Percentiles rank a stretch among this genome's conserved stretches.
These are phyloP conservation scores for Schizophyllum commune DNA, from an alignment of 1,284 basidiomycete species.

Conservation along the genomic window DNA sequence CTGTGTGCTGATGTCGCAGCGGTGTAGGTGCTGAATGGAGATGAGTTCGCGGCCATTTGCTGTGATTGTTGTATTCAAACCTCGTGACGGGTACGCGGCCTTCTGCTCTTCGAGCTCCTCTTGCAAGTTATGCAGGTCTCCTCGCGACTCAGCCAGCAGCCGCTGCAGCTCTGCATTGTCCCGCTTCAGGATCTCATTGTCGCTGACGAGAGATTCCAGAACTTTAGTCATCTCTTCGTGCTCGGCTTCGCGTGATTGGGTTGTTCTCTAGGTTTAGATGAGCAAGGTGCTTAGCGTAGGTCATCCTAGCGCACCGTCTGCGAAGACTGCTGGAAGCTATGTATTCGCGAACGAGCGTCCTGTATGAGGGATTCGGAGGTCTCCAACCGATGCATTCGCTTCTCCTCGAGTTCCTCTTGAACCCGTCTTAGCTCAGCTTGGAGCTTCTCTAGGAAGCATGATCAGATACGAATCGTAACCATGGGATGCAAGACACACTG, in stretches of 20 bases:
- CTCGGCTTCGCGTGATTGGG: constrained; percentile 21
- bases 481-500: constrained; percentile 32
- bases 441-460: constrained; percentile 48
- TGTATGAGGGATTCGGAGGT: constrained; percentile 66
- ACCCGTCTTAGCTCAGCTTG: constrained; percentile 62
- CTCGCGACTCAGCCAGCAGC: constrained; percentile 67
- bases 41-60: background rate
- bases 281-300: background rate
- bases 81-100: background rate
- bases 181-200: constrained; percentile 75
- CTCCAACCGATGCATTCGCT: constrained; percentile 58
- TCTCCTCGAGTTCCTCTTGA: constrained; percentile 58
- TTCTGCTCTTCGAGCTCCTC: constrained; percentile 67
- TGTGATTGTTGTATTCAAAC: background rate
- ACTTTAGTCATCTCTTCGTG: constrained; percentile 59
- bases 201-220: constrained; percentile 73
- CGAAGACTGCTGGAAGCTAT: constrained; percentile 54
- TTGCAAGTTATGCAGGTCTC: constrained; percentile 61
- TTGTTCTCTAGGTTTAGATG: background rate
- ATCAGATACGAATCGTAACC: constrained; percentile 3
- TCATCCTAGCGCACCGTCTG: constrained; percentile 13
- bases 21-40: background rate
- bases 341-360: constrained; percentile 64
- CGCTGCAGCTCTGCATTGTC: constrained; percentile 76
- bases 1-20: constrained; percentile 25